Evolutionary conservation across 73 alveolate genomes (phyloP).

Genomic region (Blepharisma japonicum): DNA sequence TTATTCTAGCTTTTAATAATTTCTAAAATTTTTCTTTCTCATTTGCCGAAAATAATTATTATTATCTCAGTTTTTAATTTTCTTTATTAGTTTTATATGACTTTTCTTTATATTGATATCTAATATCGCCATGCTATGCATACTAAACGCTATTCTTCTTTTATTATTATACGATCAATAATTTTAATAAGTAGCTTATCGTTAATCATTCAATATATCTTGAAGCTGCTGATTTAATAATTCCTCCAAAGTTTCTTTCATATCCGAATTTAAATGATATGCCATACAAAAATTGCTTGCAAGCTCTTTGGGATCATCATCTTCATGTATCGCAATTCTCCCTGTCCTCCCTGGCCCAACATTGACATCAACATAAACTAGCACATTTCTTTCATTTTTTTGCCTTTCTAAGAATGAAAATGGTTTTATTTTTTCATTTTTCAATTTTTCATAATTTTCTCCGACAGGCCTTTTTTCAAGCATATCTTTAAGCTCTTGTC

Average conservation of each 20-base stretch:
- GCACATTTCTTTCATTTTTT: background rate
- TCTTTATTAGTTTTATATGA: no score
- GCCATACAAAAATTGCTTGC: conserved; percentile 38
- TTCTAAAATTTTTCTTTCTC: no score
- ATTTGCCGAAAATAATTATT: no score
- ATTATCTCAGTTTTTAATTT: no score
- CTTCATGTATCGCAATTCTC: conserved; percentile 37
- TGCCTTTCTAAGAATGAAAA: background rate
- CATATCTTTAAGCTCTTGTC: conserved; percentile 25
- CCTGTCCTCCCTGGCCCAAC: conserved; percentile 46
- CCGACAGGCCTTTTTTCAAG: conserved; percentile 25
- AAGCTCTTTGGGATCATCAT: conserved; percentile 38
- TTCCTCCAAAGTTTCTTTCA: conserved; percentile 30
- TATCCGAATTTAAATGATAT: conserved; percentile 26
- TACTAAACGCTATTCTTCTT: no score
- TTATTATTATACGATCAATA: no score
- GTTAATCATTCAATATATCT: background rate
- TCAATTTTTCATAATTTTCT: conserved; percentile 37
- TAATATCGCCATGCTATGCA: no score
- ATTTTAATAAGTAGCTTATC: no score
- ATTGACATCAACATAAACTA: conserved; percentile 36
- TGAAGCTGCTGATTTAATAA: conserved; percentile 15
- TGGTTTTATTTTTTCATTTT: conserved; percentile 20
- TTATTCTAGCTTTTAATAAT: no score
- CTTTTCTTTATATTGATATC: no score